Base-by-base conservation (phyloP, 2,329 filamentous ascomycete species). In the Ophidiomyces ophidiicola region DNA sequence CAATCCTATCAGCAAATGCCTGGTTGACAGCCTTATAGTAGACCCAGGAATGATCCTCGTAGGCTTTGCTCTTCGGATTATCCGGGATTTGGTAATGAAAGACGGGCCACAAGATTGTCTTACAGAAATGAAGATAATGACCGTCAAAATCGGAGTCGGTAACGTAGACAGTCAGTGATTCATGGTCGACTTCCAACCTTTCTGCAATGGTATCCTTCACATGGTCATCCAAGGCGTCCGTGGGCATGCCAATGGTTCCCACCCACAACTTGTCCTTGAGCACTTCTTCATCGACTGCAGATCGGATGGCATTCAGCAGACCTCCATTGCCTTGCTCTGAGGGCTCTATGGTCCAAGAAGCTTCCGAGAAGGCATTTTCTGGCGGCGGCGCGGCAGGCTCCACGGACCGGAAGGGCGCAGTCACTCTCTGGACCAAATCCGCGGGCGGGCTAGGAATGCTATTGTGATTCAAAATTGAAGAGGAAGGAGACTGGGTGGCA, bases 41-140 rank as follows among this genome's bases (percentile, higher is more conserved):
- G 50, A 86, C 74, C 85, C 87, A 96, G 0, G 87, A 94, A 61
- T 96, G 87, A 51, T 96, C 88, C 59, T 93, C 82, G 58, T 94
- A 96, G 0, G 88, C 88, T 60, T 96, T 96, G 74, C 86, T 94
- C 70, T 94, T 94, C 18, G 88, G 88, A 56, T 93, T 92, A 57
- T 96, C 90, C 0, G 88, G 90, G 44, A 96, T 93, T 61, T 94
- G 87, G 59, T 96, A 96, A 62, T 96, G 87, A 61, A 96, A 93
- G 44, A 94, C 87, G 1, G 88, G 88, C 88, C 88, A 96, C 5
- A 96, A 70, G 40, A 96, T 94, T 10, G 88, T 85, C 66, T 96
- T 96, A 77, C 87, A 94, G 58, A 90, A 96, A 61, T 94, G 87
- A 8, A 80, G 76, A 56, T 96, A 96, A 62, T 94, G 87, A 1